Percentiles rank a stretch among this genome's conserved stretches.
Evolutionary conservation across 2,329 filamentous ascomycete genomes (phyloP).

Genomic region (Aspergillus clavatus): DNA sequence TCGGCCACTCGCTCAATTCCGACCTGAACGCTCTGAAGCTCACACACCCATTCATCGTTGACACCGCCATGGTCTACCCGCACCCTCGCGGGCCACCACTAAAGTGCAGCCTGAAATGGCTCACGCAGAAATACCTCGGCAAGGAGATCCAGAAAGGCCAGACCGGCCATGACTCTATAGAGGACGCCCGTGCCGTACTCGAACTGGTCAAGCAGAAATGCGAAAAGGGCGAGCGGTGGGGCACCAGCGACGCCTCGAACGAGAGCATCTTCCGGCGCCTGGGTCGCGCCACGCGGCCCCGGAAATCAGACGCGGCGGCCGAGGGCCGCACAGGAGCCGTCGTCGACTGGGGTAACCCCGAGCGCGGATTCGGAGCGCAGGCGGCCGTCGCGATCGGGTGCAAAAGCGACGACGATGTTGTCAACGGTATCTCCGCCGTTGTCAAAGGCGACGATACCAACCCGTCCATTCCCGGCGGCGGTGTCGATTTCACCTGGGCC

Average conservation of each 20-base stretch:
- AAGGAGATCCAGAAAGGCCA: slow-evolving; percentile 82
- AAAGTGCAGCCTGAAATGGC: slow-evolving; percentile 85
- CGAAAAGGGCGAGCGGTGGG: slow-evolving; percentile 85
- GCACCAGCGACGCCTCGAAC: slow-evolving; percentile 67
- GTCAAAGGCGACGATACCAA: slow-evolving; percentile 46
- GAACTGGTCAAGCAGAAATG: slow-evolving; percentile 95
- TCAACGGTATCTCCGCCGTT: slow-evolving; percentile 51
- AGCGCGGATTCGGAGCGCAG: slow-evolving; percentile 54
- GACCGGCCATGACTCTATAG: slow-evolving; percentile 81
- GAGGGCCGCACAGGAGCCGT: slow-evolving; percentile 51
- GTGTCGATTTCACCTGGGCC: slow-evolving; percentile 60
- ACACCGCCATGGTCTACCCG: slow-evolving; percentile 84
- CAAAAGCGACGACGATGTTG: slow-evolving; percentile 53
- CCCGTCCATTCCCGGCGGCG: slow-evolving; percentile 44
- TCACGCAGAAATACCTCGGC: slow-evolving; percentile 77
- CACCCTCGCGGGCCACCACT: slow-evolving; percentile 85
- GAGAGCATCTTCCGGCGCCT: slow-evolving; percentile 90
- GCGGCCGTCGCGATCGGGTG: slow-evolving; percentile 55
- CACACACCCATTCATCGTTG: slow-evolving; percentile 87
- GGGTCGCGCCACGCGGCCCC: slow-evolving; percentile 48
- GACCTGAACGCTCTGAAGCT: slow-evolving; percentile 74
- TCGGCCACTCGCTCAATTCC: slow-evolving; percentile 47
- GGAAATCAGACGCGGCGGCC: slow-evolving; percentile 30
- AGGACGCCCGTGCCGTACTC: slow-evolving; percentile 85
- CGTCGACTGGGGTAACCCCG: slow-evolving; percentile 84